phyloP scores from a whole-genome alignment of 495 filamentous ascomycete genomes.

The Daldinia caldariorum region DNA sequence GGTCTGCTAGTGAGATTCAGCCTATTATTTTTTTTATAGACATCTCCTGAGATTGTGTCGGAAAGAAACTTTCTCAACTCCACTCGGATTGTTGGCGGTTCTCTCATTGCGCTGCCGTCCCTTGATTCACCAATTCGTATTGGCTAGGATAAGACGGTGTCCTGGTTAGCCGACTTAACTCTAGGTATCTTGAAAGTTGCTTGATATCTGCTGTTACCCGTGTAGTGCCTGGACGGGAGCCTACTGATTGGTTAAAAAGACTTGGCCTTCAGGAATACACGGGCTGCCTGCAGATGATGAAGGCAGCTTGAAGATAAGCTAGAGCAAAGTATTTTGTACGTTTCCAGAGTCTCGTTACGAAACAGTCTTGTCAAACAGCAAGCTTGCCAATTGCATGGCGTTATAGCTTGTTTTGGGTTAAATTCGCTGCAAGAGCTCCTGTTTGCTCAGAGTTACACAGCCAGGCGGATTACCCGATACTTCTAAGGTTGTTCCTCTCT shows the following conservation, averaged over 20 bases:
- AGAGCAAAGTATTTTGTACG: conserved; percentile 27
- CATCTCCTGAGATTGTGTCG: conserved; percentile 9
- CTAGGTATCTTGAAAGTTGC: conserved; percentile 29
- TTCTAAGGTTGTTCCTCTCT: conserved; percentile 2
- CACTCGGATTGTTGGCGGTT: conserved; percentile 9
- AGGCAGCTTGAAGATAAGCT: conserved; percentile 33
- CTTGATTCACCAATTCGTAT: conserved; percentile 22
- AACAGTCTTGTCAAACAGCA: conserved; percentile 37
- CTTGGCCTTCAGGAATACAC: conserved; percentile 22
- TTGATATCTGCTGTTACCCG: conserved; percentile 41
- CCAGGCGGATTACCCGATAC: conserved; percentile 43
- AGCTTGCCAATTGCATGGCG: conserved; percentile 32
- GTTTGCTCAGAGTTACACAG: conserved; percentile 41
- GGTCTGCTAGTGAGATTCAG: conserved; percentile 1
- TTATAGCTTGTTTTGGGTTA: conserved; percentile 35
- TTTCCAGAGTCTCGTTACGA: conserved; percentile 30
- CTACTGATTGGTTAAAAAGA: conserved; percentile 33
- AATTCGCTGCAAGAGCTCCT: conserved; percentile 42
- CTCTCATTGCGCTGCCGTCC: neutral
- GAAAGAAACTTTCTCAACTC: conserved; percentile 13
- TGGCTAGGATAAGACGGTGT: conserved; percentile 21
- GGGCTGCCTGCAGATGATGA: conserved; percentile 42
- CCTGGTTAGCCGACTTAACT: conserved; percentile 19
- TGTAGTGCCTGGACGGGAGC: conserved; percentile 10
- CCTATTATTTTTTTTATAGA: neutral